phyloP scores from a whole-genome alignment of 106 monocot species.

The Apostasia shenzhenica region DNA sequence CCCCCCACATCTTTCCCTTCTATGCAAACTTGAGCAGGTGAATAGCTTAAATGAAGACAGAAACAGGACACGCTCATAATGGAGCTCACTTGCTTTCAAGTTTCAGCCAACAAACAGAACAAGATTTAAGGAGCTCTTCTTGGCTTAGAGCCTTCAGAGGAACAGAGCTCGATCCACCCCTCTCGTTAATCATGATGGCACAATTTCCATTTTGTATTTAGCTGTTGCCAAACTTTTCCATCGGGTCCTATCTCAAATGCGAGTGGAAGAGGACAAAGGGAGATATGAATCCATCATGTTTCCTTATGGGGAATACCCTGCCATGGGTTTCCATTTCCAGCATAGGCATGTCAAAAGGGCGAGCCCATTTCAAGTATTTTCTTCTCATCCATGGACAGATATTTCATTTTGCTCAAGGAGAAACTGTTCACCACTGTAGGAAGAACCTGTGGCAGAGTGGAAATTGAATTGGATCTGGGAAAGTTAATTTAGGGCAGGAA shows the following conservation, averaged over 20 bases:
- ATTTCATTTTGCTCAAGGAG: neutral
- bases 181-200: too few relatives aligned
- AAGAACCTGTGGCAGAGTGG: neutral
- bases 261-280: neutral
- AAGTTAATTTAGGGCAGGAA: neutral
- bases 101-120: conserved; percentile 1
- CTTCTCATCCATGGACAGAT: neutral
- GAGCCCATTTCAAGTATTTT: neutral
- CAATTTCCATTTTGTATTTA: too few relatives aligned
- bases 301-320: neutral
- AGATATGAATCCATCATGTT: neutral
- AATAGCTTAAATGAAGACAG: neutral
- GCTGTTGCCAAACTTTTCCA: too few relatives aligned
- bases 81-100: neutral
- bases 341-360: neutral
- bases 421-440: neutral
- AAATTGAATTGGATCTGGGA: neutral
- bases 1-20: too few relatives aligned
- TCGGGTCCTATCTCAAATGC: too few relatives aligned
- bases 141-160: too few relatives aligned
- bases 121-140: neutral
- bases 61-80: neutral
- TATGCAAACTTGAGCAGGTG: too few relatives aligned
- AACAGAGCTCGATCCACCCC: too few relatives aligned
- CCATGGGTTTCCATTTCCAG: neutral